Evolutionary conservation across 1,284 basidiomycete species (phyloP), one percentile per base, ranked within the genome.

Genomic region (Gymnopus androsaceus): DNA sequence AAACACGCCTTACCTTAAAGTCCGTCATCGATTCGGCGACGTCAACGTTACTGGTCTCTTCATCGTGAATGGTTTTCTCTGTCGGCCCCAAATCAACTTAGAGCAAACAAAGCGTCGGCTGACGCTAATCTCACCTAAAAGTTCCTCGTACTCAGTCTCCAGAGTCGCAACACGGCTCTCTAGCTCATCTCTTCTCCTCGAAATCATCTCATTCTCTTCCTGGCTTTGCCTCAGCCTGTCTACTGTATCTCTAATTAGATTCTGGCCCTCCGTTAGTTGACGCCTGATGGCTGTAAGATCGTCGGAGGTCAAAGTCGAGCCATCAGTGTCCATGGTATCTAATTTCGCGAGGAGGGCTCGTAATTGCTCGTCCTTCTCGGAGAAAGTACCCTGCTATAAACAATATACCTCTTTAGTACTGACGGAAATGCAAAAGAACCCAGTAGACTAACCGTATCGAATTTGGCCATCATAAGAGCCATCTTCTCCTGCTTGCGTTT

Each of bases 381-480:
- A 94, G 71, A 95, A 89, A 1, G 88, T 85, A 28, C 90, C 91
- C 77, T 94, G 88, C 84, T 90, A 64, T 63, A 69, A 51, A 47
- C 51, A 44, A 50, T 55, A 42, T 56, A 28, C 15, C 33, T 14
- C 21, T 6, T 50, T 19, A 38, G 48, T 15, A 25, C 17, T 5
- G 25, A 28, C 37, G 49, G 50, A 61, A 33, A 36, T n/a, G 45
- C 50, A 45, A 54, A 42, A 50, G 34, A 54, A 49, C 37, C 57
- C 64, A 57, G 52, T 51, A 51, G 61, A 69, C 87, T 68, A 66
- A 95, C 94, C 64, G 90, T 85, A 76, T 95, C 95, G 67, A 99
- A 97, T 73, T 97, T 96, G 59, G 95, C 94, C 95, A 99, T 98
- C 94, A 99, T 97, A 63, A 96, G 81, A n/a, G 93, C 95, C 90